Conservation (phyloP, 192 early-diverging fungal genomes). For the Geranomyces variabilis region DNA sequence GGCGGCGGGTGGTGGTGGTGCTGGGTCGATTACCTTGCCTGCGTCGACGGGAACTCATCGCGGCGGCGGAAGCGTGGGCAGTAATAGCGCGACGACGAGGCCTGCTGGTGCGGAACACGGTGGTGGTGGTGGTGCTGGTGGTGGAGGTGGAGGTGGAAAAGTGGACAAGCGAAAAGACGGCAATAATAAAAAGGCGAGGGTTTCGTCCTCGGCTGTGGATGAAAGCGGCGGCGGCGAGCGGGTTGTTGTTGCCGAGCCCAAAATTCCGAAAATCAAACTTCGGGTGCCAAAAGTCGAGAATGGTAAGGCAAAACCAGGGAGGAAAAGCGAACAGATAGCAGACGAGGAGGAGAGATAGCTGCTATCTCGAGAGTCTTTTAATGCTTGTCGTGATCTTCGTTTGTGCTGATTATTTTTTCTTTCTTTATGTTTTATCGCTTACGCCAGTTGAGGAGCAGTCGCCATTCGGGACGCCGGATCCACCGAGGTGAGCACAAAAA, state of each 20-base stretch:
- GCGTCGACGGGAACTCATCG: no score
- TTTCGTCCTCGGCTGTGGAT: neutral
- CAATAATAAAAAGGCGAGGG: neutral
- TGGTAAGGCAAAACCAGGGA: neutral
- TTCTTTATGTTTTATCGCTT: neutral
- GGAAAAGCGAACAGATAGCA: neutral
- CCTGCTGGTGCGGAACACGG: no score
- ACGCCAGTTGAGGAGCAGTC: neutral
- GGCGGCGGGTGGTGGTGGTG: neutral
- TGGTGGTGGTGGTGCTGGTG: no score
- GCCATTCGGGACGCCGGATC: neutral
- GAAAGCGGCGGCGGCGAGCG: neutral
- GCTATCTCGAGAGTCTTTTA: no score
- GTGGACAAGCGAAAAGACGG: conserved; percentile 3
- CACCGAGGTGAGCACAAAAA: neutral
- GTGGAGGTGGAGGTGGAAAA: no score
- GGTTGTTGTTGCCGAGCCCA: neutral
- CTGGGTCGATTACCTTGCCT: neutral
- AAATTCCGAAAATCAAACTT: conserved; percentile 15
- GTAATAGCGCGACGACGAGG: neutral
- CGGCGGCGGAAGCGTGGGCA: no score
- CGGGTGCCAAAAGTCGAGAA: neutral
- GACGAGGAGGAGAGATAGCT: no score
- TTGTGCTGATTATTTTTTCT: no score
- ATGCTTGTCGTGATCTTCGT: no score